These are phyloP conservation scores for Annulohypoxylon nitens DNA, from an alignment of 495 filamentous ascomycete species.

Conservation along the genomic window DNA sequence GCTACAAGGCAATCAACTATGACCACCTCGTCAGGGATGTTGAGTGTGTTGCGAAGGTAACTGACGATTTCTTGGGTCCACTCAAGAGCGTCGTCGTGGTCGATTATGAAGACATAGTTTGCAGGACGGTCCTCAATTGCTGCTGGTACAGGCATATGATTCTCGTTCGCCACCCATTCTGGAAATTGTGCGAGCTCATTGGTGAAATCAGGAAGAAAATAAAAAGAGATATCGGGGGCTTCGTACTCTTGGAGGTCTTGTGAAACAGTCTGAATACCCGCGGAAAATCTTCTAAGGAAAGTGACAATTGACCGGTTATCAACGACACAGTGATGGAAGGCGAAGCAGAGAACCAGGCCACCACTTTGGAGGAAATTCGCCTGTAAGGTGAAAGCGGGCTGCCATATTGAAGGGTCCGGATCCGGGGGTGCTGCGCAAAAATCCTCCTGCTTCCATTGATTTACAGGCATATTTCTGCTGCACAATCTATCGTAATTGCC, in stretches of 20 bases:
- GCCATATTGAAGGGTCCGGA: neutral
- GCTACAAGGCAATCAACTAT: neutral
- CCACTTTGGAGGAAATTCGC: constrained; percentile 1
- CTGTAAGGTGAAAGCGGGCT: constrained; percentile 5
- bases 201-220: neutral
- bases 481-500: neutral
- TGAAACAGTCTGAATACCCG: neutral
- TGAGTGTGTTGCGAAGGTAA: neutral
- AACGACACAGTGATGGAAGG: neutral
- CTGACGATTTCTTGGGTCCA: neutral
- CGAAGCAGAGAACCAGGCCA: neutral
- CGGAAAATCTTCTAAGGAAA: neutral
- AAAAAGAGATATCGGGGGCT: neutral
- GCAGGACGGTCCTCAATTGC: neutral
- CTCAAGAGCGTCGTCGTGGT: neutral
- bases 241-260: neutral
- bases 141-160: too few species aligned
- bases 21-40: neutral
- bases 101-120: neutral
- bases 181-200: neutral
- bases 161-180: neutral
- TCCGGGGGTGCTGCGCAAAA: neutral
- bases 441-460: neutral
- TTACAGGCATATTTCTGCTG: neutral
- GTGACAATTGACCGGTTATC: neutral